Evolutionary conservation across 305 asterid genomes (phyloP).

Genomic region (Andrographis paniculata): DNA sequence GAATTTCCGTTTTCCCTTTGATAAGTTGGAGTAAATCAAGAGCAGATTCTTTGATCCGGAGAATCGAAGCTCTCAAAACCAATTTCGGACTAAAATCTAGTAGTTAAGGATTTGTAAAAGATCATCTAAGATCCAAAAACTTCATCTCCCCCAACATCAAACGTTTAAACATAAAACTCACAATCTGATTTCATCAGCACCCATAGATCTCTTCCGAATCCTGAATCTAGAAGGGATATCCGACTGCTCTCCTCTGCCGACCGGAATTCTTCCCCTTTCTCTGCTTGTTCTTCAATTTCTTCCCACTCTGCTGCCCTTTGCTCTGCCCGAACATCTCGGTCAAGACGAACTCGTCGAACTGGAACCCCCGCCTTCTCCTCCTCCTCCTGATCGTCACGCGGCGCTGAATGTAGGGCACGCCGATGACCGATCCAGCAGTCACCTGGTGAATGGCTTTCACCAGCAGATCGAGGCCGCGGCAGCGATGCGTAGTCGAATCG

Average conservation of each 20-base stretch:
- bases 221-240: conserved; percentile 25
- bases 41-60: conserved; percentile 13
- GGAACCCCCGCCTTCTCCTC: conserved; percentile 23
- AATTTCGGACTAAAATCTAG: conserved; percentile 13
- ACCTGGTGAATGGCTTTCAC: conserved; percentile 77
- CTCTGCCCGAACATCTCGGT: conserved; percentile 17
- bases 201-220: conserved; percentile 40
- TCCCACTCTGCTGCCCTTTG: conserved; percentile 11
- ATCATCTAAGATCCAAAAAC: conserved; percentile 32
- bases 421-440: conserved; percentile 57
- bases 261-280: conserved; percentile 19
- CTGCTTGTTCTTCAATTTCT: conserved; percentile 18
- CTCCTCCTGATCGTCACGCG: conserved; percentile 52
- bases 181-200: conserved; percentile 28
- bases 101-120: conserved; percentile 10
- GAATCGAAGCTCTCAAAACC: conserved; percentile 1
- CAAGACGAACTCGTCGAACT: conserved; percentile 22
- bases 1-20: conserved; percentile 10
- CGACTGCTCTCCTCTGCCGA: conserved; percentile 22
- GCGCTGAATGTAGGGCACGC: conserved; percentile 73
- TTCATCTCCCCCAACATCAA: conserved; percentile 9
- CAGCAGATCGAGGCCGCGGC: conserved; percentile 79
- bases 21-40: conserved; percentile 23
- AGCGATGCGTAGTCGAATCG: conserved; percentile 30
- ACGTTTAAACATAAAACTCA: conserved; percentile 18